Percentiles rank a stretch among this genome's conserved stretches.
Evolutionary conservation across 371 early-diverging fungal genomes (phyloP).

Genomic region (Catenaria anguillulae): DNA sequence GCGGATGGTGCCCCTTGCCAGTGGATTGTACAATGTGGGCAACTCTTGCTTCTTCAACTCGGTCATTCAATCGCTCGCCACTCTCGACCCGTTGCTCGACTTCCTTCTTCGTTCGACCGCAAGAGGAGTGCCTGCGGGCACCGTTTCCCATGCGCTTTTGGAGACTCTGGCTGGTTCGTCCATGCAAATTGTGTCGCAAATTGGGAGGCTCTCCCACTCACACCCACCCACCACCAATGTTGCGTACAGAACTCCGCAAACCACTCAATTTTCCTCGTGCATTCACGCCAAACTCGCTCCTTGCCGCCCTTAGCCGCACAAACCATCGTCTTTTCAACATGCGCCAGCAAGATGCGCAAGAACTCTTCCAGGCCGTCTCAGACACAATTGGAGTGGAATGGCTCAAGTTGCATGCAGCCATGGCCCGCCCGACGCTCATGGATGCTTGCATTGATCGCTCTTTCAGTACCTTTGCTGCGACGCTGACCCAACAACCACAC

Average conservation of each 20-base stretch:
- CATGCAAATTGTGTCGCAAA: no score
- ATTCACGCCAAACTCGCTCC: neutral
- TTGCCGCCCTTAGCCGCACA: constrained; percentile 13
- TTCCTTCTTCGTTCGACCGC: constrained; percentile 18
- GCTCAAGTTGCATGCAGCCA: neutral
- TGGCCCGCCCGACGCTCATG: neutral
- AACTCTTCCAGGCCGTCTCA: constrained; percentile 53
- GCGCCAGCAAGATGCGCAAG: constrained; percentile 64
- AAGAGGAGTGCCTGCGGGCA: no score
- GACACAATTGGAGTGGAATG: constrained; percentile 7
- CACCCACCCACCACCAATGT: no score
- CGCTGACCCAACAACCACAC: neutral
- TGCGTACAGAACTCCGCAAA: neutral
- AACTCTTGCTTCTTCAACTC: constrained; percentile 89
- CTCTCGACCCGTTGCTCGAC: constrained; percentile 28
- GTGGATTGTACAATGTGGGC: constrained; percentile 76
- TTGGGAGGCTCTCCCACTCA: no score
- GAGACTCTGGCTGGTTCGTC: neutral
- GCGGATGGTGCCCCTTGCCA: constrained; percentile 20
- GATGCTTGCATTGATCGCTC: neutral
- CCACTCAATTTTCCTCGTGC: neutral
- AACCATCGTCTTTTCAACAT: constrained; percentile 27
- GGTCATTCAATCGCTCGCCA: constrained; percentile 31
- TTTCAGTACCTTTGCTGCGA: neutral
- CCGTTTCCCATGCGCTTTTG: neutral